Percentiles rank a stretch among this genome's conserved stretches.
These are phyloP conservation scores for Nyctanthes arbortristis DNA, from an alignment of 257 asterid genomes.

Conservation along the genomic window DNA sequence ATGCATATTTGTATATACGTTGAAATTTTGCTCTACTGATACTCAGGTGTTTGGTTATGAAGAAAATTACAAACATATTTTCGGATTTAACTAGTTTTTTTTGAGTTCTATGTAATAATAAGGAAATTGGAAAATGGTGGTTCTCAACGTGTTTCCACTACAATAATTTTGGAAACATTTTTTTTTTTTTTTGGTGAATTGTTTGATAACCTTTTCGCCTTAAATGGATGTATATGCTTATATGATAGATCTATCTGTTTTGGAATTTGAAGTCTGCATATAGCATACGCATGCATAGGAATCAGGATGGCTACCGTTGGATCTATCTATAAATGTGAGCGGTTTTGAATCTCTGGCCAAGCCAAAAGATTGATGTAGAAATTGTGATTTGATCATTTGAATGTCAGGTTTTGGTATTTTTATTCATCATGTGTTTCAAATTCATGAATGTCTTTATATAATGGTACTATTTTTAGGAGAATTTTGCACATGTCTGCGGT, in stretches of 20 bases:
- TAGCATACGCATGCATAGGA: constrained; percentile 5
- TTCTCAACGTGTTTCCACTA: too few species aligned
- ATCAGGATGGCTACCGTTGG: constrained; percentile 10
- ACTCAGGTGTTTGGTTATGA: constrained; percentile 2
- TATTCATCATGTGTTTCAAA: not conserved
- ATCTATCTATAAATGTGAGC: not conserved
- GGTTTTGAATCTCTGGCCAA: not conserved
- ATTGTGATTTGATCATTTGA: not conserved
- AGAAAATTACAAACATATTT: too few species aligned
- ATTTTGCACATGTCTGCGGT: not conserved
- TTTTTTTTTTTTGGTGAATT: too few species aligned
- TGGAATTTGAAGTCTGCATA: not conserved
- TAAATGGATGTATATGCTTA: not conserved
- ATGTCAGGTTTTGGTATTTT: constrained; percentile 10
- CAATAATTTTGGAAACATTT: too few species aligned
- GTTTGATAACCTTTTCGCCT: not conserved
- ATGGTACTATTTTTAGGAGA: not conserved
- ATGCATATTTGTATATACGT: constrained; percentile 3
- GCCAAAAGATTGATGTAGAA: not conserved
- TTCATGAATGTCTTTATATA: not conserved
- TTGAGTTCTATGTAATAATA: constrained; percentile 12
- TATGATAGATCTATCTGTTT: not conserved
- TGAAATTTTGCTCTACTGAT: not conserved
- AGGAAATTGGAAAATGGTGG: too few species aligned
- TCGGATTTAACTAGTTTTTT: not conserved